phyloP scores from a whole-genome alignment of 345 rosid species.

The Rhodomyrtus tomentosa region DNA sequence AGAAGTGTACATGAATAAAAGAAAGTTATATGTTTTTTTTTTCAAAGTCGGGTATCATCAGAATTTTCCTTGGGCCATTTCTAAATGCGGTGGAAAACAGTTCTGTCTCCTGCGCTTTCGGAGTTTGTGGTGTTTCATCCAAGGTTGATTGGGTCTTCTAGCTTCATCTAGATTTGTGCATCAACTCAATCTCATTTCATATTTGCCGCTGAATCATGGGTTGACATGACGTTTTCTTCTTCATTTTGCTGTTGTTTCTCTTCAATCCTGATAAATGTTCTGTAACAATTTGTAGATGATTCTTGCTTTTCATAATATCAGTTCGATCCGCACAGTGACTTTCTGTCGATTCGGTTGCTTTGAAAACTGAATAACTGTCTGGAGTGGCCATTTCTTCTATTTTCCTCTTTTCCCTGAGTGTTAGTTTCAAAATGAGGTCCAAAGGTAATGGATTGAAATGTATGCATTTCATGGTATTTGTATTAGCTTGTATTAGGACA shows the following conservation, averaged over 20 bases:
- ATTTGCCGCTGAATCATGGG: background rate
- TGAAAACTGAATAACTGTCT: background rate
- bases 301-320: background rate
- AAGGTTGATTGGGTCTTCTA: background rate
- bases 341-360: background rate
- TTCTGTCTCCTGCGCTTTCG: background rate
- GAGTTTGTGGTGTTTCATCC: background rate
- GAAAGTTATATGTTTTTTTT: background rate
- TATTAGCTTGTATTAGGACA: background rate
- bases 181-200: background rate
- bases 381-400: background rate
- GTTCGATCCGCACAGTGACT: background rate
- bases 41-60: background rate
- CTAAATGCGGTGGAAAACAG: background rate
- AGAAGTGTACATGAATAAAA: background rate
- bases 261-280: background rate
- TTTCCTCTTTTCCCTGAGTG: background rate
- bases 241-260: background rate
- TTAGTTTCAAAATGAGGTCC: background rate
- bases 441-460: background rate
- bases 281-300: background rate
- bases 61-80: background rate
- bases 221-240: background rate
- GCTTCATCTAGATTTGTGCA: background rate
- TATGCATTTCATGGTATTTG: background rate